Conservation (phyloP, 176 grass and related monocot species). For the Oropetium thomaeum region DNA sequence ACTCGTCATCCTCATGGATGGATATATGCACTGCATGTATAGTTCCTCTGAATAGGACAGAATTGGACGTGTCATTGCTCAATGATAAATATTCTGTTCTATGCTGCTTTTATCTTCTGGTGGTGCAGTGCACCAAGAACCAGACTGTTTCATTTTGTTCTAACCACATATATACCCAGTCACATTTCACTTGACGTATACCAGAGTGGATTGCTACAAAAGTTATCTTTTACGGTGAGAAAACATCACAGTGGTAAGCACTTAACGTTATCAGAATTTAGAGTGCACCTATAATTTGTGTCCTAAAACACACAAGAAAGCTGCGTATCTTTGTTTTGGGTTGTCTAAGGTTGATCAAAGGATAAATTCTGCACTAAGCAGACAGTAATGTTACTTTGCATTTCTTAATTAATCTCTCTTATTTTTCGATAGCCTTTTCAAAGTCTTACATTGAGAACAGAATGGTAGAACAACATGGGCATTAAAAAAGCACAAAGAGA, state of each 20-base stretch:
- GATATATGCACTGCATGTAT: slow-evolving; percentile 28
- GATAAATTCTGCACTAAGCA: slow-evolving; percentile 31
- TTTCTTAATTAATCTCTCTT: slow-evolving; percentile 16
- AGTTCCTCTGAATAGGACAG: slow-evolving; percentile 14
- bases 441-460: slow-evolving; percentile 23
- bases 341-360: slow-evolving; percentile 23
- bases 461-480: slow-evolving; percentile 3
- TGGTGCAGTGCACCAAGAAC: slow-evolving; percentile 17
- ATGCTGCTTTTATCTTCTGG: background rate
- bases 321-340: slow-evolving; percentile 32
- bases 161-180: slow-evolving; percentile 16
- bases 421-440: background rate
- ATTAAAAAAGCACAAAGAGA: background rate
- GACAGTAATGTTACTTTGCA: slow-evolving; percentile 12
- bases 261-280: background rate
- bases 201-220: no score
- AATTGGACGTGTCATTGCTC: slow-evolving; percentile 20
- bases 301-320: no score
- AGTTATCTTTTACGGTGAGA: slow-evolving; percentile 1
- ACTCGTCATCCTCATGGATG: slow-evolving; percentile 19
- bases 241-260: background rate
- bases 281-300: no score
- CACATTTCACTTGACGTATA: no score
- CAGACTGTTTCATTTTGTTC: background rate
- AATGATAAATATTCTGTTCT: slow-evolving; percentile 17